A percentile compares a stretch with the other conserved stretches of the same genome.
Conservation (phyloP, 805 yeast genomes). For the Scheffersomyces lignosus region DNA sequence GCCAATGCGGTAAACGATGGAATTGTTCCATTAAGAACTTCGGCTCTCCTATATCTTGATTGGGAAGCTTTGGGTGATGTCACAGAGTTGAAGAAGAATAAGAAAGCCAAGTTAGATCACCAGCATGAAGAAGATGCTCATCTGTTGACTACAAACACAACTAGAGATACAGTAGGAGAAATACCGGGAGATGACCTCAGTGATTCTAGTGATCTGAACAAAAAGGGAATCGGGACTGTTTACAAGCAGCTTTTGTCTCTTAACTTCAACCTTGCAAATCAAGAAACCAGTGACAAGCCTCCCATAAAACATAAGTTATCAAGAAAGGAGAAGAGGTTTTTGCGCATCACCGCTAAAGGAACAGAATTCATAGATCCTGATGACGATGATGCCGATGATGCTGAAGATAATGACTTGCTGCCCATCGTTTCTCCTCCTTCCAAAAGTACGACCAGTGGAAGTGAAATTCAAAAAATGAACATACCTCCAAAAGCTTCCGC, state of each 20-base stretch:
- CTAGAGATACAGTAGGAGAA: slow-evolving; percentile 25
- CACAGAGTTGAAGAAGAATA: slow-evolving; percentile 7
- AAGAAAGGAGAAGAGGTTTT: slow-evolving; percentile 17
- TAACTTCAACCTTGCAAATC: slow-evolving; percentile 12
- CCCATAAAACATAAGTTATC: slow-evolving; percentile 6
- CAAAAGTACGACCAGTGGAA: neutral
- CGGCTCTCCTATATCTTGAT: slow-evolving; percentile 42
- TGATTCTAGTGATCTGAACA: slow-evolving; percentile 1
- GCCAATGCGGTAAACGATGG: slow-evolving; percentile 49
- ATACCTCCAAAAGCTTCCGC: slow-evolving; percentile 49
- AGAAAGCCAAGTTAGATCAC: neutral
- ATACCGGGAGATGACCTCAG: slow-evolving; percentile 25
- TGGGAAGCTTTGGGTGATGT: slow-evolving; percentile 44
- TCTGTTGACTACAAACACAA: slow-evolving; percentile 11
- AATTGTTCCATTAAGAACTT: slow-evolving; percentile 45
- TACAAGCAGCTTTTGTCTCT: slow-evolving; percentile 18
- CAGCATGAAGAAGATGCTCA: slow-evolving; percentile 2
- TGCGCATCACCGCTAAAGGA: slow-evolving; percentile 19
- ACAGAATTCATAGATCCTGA: slow-evolving; percentile 2
- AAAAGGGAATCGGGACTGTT: neutral
- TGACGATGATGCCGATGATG: slow-evolving; percentile 5
- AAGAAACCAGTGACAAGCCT: too few relatives aligned
- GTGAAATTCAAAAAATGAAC: slow-evolving; percentile 22
- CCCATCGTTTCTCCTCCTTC: neutral
- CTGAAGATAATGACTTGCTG: slow-evolving; percentile 9